Conservation (phyloP, 257 asterid species). For the Buddleja alternifolia region DNA sequence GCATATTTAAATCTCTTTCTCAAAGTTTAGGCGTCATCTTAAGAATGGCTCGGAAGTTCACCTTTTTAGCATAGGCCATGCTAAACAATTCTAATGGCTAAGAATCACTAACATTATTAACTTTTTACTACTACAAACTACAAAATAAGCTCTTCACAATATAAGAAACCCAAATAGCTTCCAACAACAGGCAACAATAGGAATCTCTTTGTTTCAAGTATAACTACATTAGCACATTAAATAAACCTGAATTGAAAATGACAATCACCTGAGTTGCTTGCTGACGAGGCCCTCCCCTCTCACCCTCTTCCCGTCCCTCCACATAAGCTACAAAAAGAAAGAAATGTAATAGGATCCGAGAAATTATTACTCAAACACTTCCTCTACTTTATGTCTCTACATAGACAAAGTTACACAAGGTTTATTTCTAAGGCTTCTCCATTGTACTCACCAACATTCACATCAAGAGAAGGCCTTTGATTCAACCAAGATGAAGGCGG, state of each 20-base stretch:
- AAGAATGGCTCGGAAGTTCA: too few species aligned
- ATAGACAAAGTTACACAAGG: not conserved
- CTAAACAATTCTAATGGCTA: not conserved
- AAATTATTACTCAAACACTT: not conserved
- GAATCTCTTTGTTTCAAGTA: slow-evolving; percentile 4
- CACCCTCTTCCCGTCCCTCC: slow-evolving; percentile 89
- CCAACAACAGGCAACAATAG: slow-evolving; percentile 5
- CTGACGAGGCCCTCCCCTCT: slow-evolving; percentile 71
- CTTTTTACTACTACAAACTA: not conserved
- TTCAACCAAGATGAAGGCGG: slow-evolving; percentile 84
- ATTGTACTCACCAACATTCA: slow-evolving; percentile 79
- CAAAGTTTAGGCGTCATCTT: slow-evolving; percentile 3
- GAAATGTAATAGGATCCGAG: slow-evolving; percentile 2
- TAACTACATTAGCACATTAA: not conserved
- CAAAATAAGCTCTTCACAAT: not conserved
- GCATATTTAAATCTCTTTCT: not conserved
- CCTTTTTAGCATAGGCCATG: not conserved
- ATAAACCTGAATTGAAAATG: slow-evolving; percentile 23
- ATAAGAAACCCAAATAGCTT: not conserved
- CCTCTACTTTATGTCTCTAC: not conserved
- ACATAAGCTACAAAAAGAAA: slow-evolving; percentile 64
- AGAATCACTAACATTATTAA: not conserved
- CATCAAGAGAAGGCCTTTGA: slow-evolving; percentile 94
- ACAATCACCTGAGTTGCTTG: slow-evolving; percentile 79
- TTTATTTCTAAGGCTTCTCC: slow-evolving; percentile 11